phyloP scores from a whole-genome alignment of 2,329 filamentous ascomycete species.

The Nemania abortiva region DNA sequence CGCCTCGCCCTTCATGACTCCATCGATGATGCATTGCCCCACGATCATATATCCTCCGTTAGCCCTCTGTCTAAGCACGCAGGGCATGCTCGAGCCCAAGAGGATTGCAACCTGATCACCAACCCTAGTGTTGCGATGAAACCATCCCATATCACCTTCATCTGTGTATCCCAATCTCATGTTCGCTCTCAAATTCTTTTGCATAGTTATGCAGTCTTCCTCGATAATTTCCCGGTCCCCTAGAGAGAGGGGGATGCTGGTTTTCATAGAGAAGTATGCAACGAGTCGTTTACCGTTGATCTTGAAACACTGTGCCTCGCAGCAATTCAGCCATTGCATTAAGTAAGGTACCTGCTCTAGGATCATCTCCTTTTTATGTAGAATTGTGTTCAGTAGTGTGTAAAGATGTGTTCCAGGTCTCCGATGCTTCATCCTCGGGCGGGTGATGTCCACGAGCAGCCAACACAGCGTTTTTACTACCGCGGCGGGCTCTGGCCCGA shows the following conservation, averaged over 20 bases:
- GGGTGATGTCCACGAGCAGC: constrained; percentile 36
- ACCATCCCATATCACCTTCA: constrained; percentile 36
- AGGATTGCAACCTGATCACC: constrained; percentile 34
- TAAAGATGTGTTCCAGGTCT: constrained; percentile 26
- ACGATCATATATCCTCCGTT: constrained; percentile 28
- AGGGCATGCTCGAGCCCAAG: constrained; percentile 35
- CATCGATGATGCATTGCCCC: constrained; percentile 32
- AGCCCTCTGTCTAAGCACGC: constrained; percentile 29
- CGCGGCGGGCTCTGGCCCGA: constrained; percentile 17
- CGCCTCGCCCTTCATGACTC: constrained; percentile 38
- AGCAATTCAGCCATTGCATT: constrained; percentile 37
- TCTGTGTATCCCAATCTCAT: constrained; percentile 36
- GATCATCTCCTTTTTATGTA: constrained; percentile 29
- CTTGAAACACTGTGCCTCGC: constrained; percentile 32
- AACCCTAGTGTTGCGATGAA: constrained; percentile 24
- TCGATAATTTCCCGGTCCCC: constrained; percentile 19
- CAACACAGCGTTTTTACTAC: constrained; percentile 30
- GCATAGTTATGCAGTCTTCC: constrained; percentile 23
- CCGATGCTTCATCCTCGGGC: constrained; percentile 19
- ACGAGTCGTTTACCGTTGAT: constrained; percentile 26
- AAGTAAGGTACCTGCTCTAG: constrained; percentile 23
- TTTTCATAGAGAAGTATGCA: constrained; percentile 32
- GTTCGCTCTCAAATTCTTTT: constrained; percentile 32
- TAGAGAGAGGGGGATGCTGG: constrained; percentile 10
- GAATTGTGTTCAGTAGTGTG: constrained; percentile 14